phyloP scores from a whole-genome alignment of 495 filamentous ascomycete genomes.

The Penicillium samsonianum region DNA sequence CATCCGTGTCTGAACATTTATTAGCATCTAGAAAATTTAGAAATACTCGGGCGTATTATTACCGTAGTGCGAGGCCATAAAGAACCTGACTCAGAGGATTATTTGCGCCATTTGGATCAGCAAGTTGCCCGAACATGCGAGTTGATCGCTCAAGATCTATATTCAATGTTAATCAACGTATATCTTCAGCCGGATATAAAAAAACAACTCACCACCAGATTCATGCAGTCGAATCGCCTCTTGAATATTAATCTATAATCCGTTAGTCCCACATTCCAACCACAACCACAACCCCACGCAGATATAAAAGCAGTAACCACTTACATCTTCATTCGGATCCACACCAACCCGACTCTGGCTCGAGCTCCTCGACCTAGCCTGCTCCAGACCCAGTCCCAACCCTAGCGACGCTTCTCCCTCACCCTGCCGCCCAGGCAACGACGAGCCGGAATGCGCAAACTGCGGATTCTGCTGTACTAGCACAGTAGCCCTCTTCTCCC shows the following conservation, averaged over 20 bases:
- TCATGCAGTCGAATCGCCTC: conserved; percentile 96
- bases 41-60: conserved; percentile 3
- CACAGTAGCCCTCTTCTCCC: conserved; percentile 89
- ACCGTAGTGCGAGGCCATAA: conserved; percentile 92
- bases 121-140: conserved; percentile 80
- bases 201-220: conserved; percentile 57
- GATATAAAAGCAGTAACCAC: conserved; percentile 11
- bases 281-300: neutral
- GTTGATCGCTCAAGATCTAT: conserved; percentile 71
- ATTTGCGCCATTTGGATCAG: conserved; percentile 80
- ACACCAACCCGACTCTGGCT: conserved; percentile 35
- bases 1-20: conserved; percentile 74
- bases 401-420: conserved; percentile 19
- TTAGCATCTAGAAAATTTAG: conserved; percentile 1
- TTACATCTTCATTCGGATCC: conserved; percentile 48
- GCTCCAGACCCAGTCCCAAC: neutral
- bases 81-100: conserved; percentile 95
- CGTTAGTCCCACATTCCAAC: conserved; percentile 10
- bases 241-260: conserved; percentile 74
- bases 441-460: conserved; percentile 29
- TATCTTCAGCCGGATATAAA: neutral
- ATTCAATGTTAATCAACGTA: conserved; percentile 9
- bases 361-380: conserved; percentile 34
- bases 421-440: conserved; percentile 18
- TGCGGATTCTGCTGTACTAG: conserved; percentile 67